phyloP scores from a whole-genome alignment of 306 rosid species.

The Phaseolus lunatus region DNA sequence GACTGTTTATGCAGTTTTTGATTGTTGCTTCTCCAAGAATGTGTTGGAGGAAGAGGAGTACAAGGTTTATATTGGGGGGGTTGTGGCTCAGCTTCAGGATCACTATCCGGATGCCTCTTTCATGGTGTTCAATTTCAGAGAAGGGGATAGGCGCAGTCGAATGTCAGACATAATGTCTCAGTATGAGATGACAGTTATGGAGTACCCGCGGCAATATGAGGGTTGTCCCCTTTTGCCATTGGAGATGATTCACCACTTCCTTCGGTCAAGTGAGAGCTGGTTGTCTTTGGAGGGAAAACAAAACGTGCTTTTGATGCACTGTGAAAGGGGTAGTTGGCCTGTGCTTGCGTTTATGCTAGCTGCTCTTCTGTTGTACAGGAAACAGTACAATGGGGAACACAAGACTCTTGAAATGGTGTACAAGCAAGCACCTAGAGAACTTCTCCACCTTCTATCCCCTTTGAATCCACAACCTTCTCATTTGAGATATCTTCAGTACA shows the following conservation, averaged over 20 bases:
- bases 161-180: constrained; percentile 83
- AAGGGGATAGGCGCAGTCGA: constrained; percentile 86
- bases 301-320: constrained; percentile 94
- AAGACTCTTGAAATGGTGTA: constrained; percentile 98
- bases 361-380: constrained; percentile 83
- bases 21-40: constrained; percentile 96
- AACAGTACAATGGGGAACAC: constrained; percentile 85
- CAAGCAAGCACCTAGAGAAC: constrained; percentile 96
- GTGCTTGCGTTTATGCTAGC: constrained; percentile 98
- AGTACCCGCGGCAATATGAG: constrained; percentile 93
- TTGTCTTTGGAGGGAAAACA: constrained; percentile 95
- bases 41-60: constrained; percentile 90
- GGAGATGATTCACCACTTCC: constrained; percentile 96
- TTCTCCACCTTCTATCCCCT: constrained; percentile 82
- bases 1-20: constrained; percentile 73
- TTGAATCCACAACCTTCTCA: constrained; percentile 95
- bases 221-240: constrained; percentile 88
- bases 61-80: constrained; percentile 82
- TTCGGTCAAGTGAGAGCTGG: constrained; percentile 98
- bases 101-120: constrained; percentile 92
- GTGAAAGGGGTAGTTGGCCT: constrained; percentile 99
- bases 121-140: constrained; percentile 98
- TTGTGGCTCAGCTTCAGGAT: constrained; percentile 88
- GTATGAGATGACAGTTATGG: constrained; percentile 98
- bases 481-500: constrained; percentile 94